Base-by-base conservation (phyloP, 306 rosid species). In the Ammopiptanthus mongolicus region DNA sequence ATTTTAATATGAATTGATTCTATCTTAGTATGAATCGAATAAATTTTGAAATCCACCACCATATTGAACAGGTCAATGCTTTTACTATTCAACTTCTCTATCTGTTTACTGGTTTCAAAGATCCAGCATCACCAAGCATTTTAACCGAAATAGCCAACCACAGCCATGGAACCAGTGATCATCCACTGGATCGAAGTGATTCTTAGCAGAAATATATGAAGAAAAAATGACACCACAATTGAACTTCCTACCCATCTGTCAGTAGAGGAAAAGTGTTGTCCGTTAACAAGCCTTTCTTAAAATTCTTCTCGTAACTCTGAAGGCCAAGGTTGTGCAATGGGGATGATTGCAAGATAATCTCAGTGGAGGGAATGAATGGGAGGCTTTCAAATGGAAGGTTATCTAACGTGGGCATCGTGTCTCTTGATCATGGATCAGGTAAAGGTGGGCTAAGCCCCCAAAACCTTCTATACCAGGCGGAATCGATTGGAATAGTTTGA, bases 201-300 rank as follows among this genome's bases (percentile, higher is more conserved):
- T n/a, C n/a, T n/a, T n/a, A n/a, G n/a, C n/a, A n/a, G n/a, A 17
- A 62, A 33, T 21, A 76, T 11, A 50, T 50, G 69, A 22, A 47
- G 41, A 44, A 47, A 28, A 15, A 44, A 5, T 18, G 69, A 37
- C 47, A 62, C 47, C 44, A 65, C 50, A 57, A 75, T 71, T 61
- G 75, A 59, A 71, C 60, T 60, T 68, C 87, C 66, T 78, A 87
- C 98, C 98, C 91, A 78, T 96, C 99, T 0, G 87, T 96, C 80
- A 96, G 99, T 82, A 96, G 79, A 77, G 99, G 96, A 82, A 96
- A 66, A 18, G 97, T 95, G 78, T 47, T 73, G 81, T 95, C 97
- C 0, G 93, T 80, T 78, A 95, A 82, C 61, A 92, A 82, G 85
- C 97, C 97, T 52, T 72, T 95, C 92, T 90, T 95, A 77, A 95